A percentile compares a stretch with the other conserved stretches of the same genome.
Conservation (phyloP, 306 rosid species). For the Vigna reflexopilosa region DNA sequence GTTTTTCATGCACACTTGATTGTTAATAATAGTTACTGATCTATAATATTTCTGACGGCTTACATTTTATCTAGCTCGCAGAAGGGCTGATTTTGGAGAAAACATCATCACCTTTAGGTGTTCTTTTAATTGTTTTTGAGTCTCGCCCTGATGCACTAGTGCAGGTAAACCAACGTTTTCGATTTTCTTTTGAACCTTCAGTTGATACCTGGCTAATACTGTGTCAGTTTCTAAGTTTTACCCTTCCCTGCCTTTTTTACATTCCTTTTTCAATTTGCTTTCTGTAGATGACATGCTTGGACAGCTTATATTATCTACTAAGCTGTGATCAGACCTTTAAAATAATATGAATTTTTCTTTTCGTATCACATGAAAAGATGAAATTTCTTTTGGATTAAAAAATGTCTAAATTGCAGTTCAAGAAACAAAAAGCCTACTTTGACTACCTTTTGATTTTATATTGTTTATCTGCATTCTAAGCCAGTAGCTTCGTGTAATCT, state of each 20-base stretch:
- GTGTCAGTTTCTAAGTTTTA: not conserved
- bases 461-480: conserved; percentile 42
- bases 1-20: conserved; percentile 20
- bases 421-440: not conserved
- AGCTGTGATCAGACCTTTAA: conserved; percentile 13
- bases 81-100: conserved; percentile 94
- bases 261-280: conserved; percentile 19
- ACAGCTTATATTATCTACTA: conserved; percentile 1
- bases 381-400: not conserved
- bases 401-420: not conserved
- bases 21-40: conserved; percentile 31
- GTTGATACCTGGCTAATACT: conserved; percentile 5
- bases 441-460: conserved; percentile 9
- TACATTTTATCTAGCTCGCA: conserved; percentile 70
- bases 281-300: conserved; percentile 30
- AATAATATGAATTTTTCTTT: conserved; percentile 34
- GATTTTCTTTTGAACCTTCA: not conserved
- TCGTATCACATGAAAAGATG: not conserved
- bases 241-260: conserved; percentile 2
- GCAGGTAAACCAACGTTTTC: conserved; percentile 66
- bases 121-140: conserved; percentile 91
- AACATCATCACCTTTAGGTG: conserved; percentile 94
- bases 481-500: conserved; percentile 38
- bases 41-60: conserved; percentile 44
- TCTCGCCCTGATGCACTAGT: conserved; percentile 98